Conservation (phyloP, 768 basidiomycete species). For the Coprinellus aureogranulatus region DNA sequence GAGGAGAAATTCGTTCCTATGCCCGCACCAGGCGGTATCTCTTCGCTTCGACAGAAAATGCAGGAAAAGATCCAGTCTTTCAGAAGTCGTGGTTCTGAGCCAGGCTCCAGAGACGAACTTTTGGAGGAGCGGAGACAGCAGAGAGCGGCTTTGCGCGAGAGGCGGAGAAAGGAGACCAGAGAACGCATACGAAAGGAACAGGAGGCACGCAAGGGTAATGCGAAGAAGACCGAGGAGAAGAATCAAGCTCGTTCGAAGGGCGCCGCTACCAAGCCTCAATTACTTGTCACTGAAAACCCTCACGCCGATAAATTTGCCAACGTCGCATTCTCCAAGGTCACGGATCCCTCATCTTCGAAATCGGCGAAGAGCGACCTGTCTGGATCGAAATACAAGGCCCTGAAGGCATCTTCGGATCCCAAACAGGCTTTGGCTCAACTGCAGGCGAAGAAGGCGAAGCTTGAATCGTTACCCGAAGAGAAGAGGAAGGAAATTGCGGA, state of each 20-base stretch:
- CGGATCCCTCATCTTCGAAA: constrained; percentile 38
- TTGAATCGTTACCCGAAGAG: constrained; percentile 76
- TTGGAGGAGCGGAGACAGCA: constrained; percentile 76
- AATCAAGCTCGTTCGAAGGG: constrained; percentile 46
- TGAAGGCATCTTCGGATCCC: constrained; percentile 78
- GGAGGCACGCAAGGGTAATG: constrained; percentile 53
- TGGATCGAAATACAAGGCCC: constrained; percentile 39
- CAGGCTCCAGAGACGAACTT: constrained; percentile 74
- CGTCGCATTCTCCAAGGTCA: constrained; percentile 66
- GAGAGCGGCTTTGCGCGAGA: constrained; percentile 80
- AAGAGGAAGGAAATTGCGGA: constrained; percentile 80
- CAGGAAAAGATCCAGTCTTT: constrained; percentile 73
- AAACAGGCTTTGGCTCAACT: constrained; percentile 83
- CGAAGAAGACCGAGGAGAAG: constrained; percentile 43
- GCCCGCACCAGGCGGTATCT: constrained; percentile 60
- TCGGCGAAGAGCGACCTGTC: neutral
- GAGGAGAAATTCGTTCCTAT: constrained; percentile 55
- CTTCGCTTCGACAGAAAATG: constrained; percentile 65
- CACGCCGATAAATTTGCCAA: constrained; percentile 44
- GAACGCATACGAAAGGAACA: constrained; percentile 74
- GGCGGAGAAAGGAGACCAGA: constrained; percentile 78
- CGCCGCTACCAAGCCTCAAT: constrained; percentile 58
- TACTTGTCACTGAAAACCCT: constrained; percentile 63
- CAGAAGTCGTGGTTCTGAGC: constrained; percentile 32
- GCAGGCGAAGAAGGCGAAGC: constrained; percentile 69